Evolutionary conservation across 2,329 filamentous ascomycete genomes (phyloP), one percentile per base, ranked within the genome.

Genomic region (Amylocarpus encephaloides): DNA sequence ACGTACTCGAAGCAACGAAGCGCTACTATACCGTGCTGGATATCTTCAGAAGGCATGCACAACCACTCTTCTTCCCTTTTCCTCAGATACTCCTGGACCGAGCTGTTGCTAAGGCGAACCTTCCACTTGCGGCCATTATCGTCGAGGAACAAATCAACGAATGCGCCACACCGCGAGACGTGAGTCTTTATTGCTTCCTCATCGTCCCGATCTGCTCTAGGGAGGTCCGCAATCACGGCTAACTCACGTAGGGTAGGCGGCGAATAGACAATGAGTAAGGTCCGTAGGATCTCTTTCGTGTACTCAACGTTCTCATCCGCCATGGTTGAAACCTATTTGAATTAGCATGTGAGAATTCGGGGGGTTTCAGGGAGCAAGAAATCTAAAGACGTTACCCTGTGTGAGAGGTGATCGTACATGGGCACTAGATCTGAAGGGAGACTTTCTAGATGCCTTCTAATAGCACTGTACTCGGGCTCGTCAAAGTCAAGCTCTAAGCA

Each of bases 351-450:
- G 22, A 15, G 22, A 30, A 4, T 26, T 26, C 22, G 4, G 7
- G 7, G 4, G 4, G 22, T 26, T 26, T 26, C 7, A 26, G 22
- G 22, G 7, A 26, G 7, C 4, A 7, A 26, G 4, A 26, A 26
- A 26, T 10, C 30, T 42, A n/a, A n/a, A 6, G 30, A 26, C 12
- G n/a, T 32, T 30, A 45, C 43, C 3, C 43, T 32, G 5, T 45
- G 34, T 12, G 43, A 36, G n/a, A 45, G 43, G 9, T 45, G 43
- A 5, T 45, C 43, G 33, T 45, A 45, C 43, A 45, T 45, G 11
- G 43, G 43, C n/a, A 26, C 29, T 13, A 45, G 43, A 45, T 45
- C 43, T 45, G 43, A 45, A 13, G 43, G 43, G 5, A 45, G 33
- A 9, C 43, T 45, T n/a, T 45, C 43, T 19, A 45, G n/a, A 22